These are phyloP conservation scores for Wallacemonas sp. DNA, from an alignment of 208 protist genomes.

Conservation along the genomic window DNA sequence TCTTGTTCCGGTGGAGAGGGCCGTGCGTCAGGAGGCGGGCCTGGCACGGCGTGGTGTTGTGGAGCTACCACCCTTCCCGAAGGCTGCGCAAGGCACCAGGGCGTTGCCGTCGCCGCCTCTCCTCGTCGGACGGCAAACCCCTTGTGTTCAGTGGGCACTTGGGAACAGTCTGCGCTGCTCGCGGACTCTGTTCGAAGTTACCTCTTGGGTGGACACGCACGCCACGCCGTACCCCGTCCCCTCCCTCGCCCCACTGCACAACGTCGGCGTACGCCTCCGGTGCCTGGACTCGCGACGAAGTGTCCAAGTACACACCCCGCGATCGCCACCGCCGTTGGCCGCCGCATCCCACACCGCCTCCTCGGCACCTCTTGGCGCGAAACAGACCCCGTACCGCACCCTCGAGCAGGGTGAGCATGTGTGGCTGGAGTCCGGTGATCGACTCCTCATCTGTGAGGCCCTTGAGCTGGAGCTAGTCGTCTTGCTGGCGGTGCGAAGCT, in stretches of 20 bases:
- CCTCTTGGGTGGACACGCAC: constrained; percentile 12
- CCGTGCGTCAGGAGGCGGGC: neutral
- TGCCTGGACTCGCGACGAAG: neutral
- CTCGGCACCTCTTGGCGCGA: neutral
- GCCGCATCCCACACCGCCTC: neutral
- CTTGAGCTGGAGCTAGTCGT: neutral
- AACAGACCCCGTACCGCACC: neutral
- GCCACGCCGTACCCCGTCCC: constrained; percentile 7
- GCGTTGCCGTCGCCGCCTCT: neutral
- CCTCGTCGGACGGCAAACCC: constrained; percentile 11
- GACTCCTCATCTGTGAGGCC: neutral
- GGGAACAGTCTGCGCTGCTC: constrained; percentile 34
- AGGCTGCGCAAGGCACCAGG: neutral
- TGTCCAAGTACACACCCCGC: neutral
- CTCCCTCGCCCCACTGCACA: neutral
- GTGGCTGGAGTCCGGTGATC: constrained; percentile 7
- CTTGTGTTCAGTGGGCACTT: constrained; percentile 32
- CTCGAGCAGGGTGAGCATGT: constrained; percentile 11
- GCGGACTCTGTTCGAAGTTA: constrained; percentile 24
- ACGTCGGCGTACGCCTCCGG: neutral
- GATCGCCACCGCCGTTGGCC: neutral
- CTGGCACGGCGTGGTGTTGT: constrained; percentile 2
- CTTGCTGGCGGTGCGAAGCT: neutral
- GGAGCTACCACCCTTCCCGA: constrained; percentile 4
- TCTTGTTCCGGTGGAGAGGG: constrained; percentile 16